Evolutionary conservation across 108 stramenopile species (phyloP).

Genomic region (Stephanodiscus minutulus): DNA sequence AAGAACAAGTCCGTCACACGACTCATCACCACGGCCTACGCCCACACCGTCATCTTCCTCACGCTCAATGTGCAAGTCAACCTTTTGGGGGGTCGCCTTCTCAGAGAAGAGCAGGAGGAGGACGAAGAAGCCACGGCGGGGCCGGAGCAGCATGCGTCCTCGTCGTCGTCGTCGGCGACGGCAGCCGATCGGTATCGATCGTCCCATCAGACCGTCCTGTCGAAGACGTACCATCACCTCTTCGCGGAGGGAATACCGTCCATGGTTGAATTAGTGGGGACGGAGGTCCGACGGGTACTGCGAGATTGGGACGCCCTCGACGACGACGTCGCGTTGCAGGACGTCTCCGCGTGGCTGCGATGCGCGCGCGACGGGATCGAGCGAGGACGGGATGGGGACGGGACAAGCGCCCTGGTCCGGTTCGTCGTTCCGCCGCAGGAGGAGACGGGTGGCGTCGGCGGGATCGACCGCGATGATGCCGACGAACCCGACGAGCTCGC

Average conservation of each 20-base stretch:
- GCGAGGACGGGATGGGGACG: slow-evolving; percentile 1
- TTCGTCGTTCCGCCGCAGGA: slow-evolving; percentile 46
- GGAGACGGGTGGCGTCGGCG: neutral
- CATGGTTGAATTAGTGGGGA: slow-evolving; percentile 30
- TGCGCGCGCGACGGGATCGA: slow-evolving; percentile 36
- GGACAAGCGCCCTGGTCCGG: slow-evolving; percentile 20
- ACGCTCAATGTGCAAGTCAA: slow-evolving; percentile 55
- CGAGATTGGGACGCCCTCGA: slow-evolving; percentile 45
- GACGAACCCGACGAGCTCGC: slow-evolving; percentile 42
- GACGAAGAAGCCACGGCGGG: neutral
- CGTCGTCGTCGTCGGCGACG: neutral
- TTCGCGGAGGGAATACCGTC: slow-evolving; percentile 45
- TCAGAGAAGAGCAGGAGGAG: slow-evolving; percentile 36
- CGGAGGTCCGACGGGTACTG: slow-evolving; percentile 20
- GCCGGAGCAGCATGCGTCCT: slow-evolving; percentile 2
- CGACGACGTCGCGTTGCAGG: slow-evolving; percentile 26
- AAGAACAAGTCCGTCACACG: slow-evolving; percentile 52
- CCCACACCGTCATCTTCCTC: slow-evolving; percentile 52
- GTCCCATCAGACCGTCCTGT: slow-evolving; percentile 49
- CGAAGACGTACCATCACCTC: slow-evolving; percentile 51
- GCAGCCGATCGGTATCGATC: slow-evolving; percentile 32
- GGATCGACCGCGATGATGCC: neutral
- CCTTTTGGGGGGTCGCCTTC: slow-evolving; percentile 47
- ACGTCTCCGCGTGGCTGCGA: slow-evolving; percentile 39
- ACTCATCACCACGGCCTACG: slow-evolving; percentile 53